Evolutionary conservation across 192 early-diverging fungal species (phyloP), one percentile per base, ranked within the genome.

Genomic region (Coemansia guatemalensis): DNA sequence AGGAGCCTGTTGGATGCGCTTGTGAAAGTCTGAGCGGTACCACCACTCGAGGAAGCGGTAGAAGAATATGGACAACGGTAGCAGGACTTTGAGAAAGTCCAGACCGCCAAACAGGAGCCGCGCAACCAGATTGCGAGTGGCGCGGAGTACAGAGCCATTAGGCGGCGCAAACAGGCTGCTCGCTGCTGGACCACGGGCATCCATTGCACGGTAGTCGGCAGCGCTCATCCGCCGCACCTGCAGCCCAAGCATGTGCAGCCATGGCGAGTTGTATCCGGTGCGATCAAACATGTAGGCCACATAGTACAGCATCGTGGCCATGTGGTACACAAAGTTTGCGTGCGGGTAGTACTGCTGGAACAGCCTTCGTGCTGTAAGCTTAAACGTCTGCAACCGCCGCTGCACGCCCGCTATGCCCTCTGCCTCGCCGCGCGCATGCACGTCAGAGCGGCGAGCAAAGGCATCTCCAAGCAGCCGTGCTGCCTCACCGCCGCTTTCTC

Each of bases 11-110:
- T 70, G 76, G n/a, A 67, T 54, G 23, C 55, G 54, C 24, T 86
- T 84, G 68, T 89, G 85, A 56, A 90, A 93, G 60, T 93, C 92
- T 12, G 89, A 90, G 26, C 88, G 83, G 70, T 94, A 92, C 95
- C 95, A 98, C 95, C 95, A 98, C 75, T 96, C 95, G 58, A 95
- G 69, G 69, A 98, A 98, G 58, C 90, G 90, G 80, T 90, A 96
- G 70, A 93, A 90, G 78, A 98, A 95, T 20, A 98, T 92, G 0
- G 90, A 89, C 83, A 94, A 85, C 23, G 95, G 95, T 56, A 98
- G 73, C 17, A 90, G 60, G 2, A 87, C 85, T 61, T 91, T 89
- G 35, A 94, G 84, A 62, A 90, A 78, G 26, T 93, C 88, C 21
- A 96, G 74, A 5, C 80, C 68, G 60, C 81, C 73, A 2, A 61